Conservation (phyloP, 495 filamentous ascomycete genomes). For the Achaetomiella virescens region DNA sequence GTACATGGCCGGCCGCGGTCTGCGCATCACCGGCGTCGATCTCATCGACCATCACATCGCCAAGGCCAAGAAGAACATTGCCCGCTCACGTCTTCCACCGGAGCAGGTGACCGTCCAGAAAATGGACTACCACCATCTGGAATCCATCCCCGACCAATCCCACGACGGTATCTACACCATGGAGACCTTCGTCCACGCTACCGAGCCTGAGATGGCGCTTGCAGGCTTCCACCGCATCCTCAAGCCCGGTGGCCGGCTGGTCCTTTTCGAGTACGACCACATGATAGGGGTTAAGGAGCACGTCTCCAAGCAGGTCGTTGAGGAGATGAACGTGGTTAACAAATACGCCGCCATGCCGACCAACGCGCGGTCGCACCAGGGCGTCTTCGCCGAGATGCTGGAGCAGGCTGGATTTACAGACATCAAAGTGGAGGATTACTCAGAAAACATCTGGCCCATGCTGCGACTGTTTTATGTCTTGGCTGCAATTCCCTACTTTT, state of each 20-base stretch:
- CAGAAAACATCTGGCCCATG: conserved; percentile 48
- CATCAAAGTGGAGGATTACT: conserved; percentile 41
- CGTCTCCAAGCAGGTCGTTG: conserved; percentile 44
- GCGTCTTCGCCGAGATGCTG: conserved; percentile 32
- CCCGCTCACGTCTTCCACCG: conserved; percentile 31
- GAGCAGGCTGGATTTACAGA: conserved; percentile 48
- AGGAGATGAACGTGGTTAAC: conserved; percentile 47
- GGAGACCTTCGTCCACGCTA: conserved; percentile 55
- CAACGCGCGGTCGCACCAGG: conserved; percentile 39
- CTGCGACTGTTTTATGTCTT: conserved; percentile 45
- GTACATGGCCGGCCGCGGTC: conserved; percentile 36
- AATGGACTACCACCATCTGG: conserved; percentile 52
- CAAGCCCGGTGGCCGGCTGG: too few relatives aligned
- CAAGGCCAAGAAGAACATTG: conserved; percentile 40
- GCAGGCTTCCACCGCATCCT: conserved; percentile 26
- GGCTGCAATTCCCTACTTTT: conserved; percentile 46
- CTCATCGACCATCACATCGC: conserved; percentile 44
- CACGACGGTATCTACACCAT: conserved; percentile 54
- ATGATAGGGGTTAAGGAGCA: neutral
- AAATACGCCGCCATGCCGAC: conserved; percentile 36
- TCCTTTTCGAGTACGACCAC: too few relatives aligned
- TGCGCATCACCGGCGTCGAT: conserved; percentile 46
- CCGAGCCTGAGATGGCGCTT: conserved; percentile 42
- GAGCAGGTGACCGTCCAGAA: conserved; percentile 32
- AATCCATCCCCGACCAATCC: conserved; percentile 29